Percentiles rank a stretch among this genome's conserved stretches.
phyloP scores from a whole-genome alignment of 129 eudicot species.

The Erigeron canadensis region DNA sequence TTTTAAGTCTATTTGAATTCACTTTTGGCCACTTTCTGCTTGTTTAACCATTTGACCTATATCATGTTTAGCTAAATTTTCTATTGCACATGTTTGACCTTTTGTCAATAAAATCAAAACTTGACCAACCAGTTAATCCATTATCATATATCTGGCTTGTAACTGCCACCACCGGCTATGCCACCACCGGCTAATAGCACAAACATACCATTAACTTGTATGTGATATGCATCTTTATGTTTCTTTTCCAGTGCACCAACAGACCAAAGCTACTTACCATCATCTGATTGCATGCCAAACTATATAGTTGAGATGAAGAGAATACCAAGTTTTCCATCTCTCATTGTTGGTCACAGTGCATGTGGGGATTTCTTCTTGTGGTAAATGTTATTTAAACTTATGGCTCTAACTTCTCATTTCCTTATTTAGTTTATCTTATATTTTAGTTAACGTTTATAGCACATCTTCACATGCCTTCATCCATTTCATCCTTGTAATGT shows the following conservation, averaged over 20 bases:
- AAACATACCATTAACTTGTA: neutral
- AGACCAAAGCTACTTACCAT: slow-evolving; percentile 55
- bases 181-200: neutral
- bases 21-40: neutral
- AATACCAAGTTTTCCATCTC: slow-evolving; percentile 53
- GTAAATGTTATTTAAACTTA: slow-evolving; percentile 40
- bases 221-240: slow-evolving; percentile 17
- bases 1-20: neutral
- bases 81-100: neutral
- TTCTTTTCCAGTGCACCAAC: slow-evolving; percentile 50
- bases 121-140: neutral
- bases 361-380: slow-evolving; percentile 77
- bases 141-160: neutral
- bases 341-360: slow-evolving; percentile 77
- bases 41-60: neutral
- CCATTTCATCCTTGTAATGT: slow-evolving; percentile 7
- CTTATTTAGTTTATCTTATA: slow-evolving; percentile 1
- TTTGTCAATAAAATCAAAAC: neutral
- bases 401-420: neutral
- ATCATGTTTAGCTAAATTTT: neutral
- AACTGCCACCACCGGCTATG: neutral
- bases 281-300: slow-evolving; percentile 54
- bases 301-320: slow-evolving; percentile 63
- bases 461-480: slow-evolving; percentile 6
- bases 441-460: neutral